Evolutionary conservation across 1,139 yeast species (phyloP), one percentile per base, ranked within the genome.

Genomic region (Protomyces macrosporus): DNA sequence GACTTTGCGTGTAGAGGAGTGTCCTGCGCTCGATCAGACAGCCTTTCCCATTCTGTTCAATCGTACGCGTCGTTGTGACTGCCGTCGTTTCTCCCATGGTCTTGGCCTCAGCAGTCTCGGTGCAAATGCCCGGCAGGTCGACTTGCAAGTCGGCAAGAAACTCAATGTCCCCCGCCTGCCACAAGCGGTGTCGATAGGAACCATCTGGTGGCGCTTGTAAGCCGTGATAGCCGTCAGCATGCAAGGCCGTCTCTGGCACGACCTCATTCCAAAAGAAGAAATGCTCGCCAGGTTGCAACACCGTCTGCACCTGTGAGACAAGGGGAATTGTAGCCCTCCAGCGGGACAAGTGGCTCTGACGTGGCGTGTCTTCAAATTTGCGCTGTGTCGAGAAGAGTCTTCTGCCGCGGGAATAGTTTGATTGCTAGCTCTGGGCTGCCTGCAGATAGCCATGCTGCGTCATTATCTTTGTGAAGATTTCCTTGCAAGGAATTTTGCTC

Each of bases 401-500:
- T 30, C 23, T 42, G 32, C 48, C 23, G n/a, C 12, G 48, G 12
- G 32, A 2, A 23, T 14, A 30, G 14, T 6, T 39, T 42, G 48
- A 42, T 42, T 42, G 48, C 48, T 42, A 42, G 48, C 48, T 42
- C 32, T 23, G 16, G 33, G 34, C 30, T 4, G 60, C 16, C 35
- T 16, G 30, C 42, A 58, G 14, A n/a, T 58, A 52, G 12, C 62
- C 62, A 14, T 55, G 51, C 32, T 58, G 39, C 10, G 56, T 91
- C 68, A 88, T 80, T 56, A 88, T 83, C 63, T 90, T 90, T 67
- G 82, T 79, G 73, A 93, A 93, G 64, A 93, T 77, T 70, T 85
- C 79, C 67, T 86, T 85, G 73, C 97, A 87, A 9, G 93, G 95
- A 42, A 93, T 95, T 32, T 82, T 79, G 2, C 98, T 97, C 53